Evolutionary conservation across 1,284 basidiomycete species (phyloP).

Genomic region (Phlebopus sp.): DNA sequence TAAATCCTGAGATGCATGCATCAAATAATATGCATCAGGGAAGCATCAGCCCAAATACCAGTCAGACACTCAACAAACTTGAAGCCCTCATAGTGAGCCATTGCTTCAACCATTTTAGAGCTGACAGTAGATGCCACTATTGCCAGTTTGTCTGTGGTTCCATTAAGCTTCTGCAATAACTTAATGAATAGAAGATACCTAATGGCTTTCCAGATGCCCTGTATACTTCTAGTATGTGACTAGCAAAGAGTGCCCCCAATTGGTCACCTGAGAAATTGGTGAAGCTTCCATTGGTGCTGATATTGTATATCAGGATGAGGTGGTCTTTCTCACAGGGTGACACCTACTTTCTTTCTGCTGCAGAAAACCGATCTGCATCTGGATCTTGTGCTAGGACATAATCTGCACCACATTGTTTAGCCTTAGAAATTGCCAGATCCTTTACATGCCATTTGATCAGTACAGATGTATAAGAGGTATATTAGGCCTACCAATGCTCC

Average conservation of each 20-base stretch:
- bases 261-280: conserved; percentile 81
- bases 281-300: conserved; percentile 59
- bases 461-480: background rate
- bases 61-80: conserved; percentile 81
- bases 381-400: conserved; percentile 86
- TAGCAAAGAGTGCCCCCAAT: conserved; percentile 74
- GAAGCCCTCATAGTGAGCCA: conserved; percentile 75
- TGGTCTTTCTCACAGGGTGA: background rate
- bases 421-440: conserved; percentile 68
- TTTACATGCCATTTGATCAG: conserved; percentile 28
- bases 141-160: conserved; percentile 54
- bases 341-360: conserved; percentile 66
- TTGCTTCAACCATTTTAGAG: conserved; percentile 80
- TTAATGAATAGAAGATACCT: conserved; percentile 23
- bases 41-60: conserved; percentile 39
- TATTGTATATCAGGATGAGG: background rate
- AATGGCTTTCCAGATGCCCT: conserved; percentile 58
- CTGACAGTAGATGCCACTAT: conserved; percentile 88
- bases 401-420: conserved; percentile 45
- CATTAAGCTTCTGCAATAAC: background rate
- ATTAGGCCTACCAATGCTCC: conserved; percentile 51
- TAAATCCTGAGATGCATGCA: conserved; percentile 55
- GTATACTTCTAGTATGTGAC: conserved; percentile 56
- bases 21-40: background rate
- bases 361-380: conserved; percentile 79